Percentiles rank a stretch among this genome's conserved stretches.
phyloP scores from a whole-genome alignment of 2,329 filamentous ascomycete species.

The Sporothrix euskadiensis region DNA sequence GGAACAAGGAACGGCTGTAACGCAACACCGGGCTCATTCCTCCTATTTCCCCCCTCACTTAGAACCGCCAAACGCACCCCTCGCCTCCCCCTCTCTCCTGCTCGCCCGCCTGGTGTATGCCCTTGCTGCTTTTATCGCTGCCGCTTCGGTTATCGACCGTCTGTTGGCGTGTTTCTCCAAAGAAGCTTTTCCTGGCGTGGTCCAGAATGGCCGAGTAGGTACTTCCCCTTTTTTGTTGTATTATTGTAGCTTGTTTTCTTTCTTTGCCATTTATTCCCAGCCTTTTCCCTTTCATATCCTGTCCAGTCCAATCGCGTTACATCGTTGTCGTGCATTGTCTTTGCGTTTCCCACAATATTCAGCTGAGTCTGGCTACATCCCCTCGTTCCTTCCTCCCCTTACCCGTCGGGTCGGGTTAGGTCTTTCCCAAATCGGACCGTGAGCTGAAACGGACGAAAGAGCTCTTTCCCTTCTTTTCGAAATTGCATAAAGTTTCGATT shows the following conservation, averaged over 20 bases:
- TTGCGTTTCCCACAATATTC: constrained; percentile 2
- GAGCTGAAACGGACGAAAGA: background rate
- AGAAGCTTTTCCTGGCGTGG: background rate
- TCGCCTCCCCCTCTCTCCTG: background rate
- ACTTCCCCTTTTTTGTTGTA: background rate
- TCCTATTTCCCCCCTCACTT: background rate
- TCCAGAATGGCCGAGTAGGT: constrained; percentile 20
- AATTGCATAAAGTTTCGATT: background rate
- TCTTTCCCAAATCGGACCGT: background rate
- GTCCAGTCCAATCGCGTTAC: background rate
- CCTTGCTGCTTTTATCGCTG: background rate
- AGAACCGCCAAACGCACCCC: background rate
- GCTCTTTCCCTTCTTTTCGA: background rate
- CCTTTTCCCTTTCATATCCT: background rate
- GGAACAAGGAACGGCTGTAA: constrained; percentile 10
- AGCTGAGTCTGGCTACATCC: background rate
- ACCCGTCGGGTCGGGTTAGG: background rate
- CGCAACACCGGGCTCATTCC: constrained; percentile 5
- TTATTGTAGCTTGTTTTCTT: background rate
- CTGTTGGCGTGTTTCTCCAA: background rate
- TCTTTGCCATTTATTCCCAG: background rate
- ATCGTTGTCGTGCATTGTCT: background rate
- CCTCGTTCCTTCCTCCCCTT: background rate
- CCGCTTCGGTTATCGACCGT: constrained; percentile 16
- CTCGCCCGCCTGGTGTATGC: constrained; percentile 1